Evolutionary conservation across 768 basidiomycete species (phyloP), one percentile per base, ranked within the genome.

Genomic region (Multifurca ochricompacta): DNA sequence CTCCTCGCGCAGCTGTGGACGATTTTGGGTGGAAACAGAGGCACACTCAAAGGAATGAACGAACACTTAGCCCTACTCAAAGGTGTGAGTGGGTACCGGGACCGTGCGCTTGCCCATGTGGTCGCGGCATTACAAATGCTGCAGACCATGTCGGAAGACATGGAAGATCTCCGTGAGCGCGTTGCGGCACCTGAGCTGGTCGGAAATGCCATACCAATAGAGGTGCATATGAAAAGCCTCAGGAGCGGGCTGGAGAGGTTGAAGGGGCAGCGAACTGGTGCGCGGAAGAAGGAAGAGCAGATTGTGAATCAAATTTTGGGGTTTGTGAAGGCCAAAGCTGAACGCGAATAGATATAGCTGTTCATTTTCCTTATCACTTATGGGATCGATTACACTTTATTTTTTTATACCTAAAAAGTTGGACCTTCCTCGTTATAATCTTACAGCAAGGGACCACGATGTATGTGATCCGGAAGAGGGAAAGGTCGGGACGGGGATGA

Each of bases 141-240:
- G 57, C 68, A 78, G 27, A 70, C 71, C 35, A 78, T 89, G 80
- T 78, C 78, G 59, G 81, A 78, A 32, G 86, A 89, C 58, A 80
- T 90, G 74, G 85, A 87, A 64, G 85, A 87, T 40, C 68, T 91
- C 56, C 73, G 87, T 56, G 83, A 87, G 63, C 73, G 83, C 16
- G 84, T 87, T 1, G 77, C 85, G 4, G 77, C 79, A 30, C 87
- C 88, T 1, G 80, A 81, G 46, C 67, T 90, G 4, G 65, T 78
- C 10, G 81, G 78, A 4, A 67, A 77, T n/a, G 70, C 69, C 37
- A 72, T 88, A 14, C 84, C 87, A 4, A 70, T 84, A 4, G 81
- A 84, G 54, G 86, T 89, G 19, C 87, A 90, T 61, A 80, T 90
- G 68, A 78, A 78, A 69, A 87, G 82, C 55, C 87, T 91, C 60